Evolutionary conservation across 2,329 filamentous ascomycete genomes (phyloP), one percentile per base, ranked within the genome.

Genomic region (Penicillium sp.): DNA sequence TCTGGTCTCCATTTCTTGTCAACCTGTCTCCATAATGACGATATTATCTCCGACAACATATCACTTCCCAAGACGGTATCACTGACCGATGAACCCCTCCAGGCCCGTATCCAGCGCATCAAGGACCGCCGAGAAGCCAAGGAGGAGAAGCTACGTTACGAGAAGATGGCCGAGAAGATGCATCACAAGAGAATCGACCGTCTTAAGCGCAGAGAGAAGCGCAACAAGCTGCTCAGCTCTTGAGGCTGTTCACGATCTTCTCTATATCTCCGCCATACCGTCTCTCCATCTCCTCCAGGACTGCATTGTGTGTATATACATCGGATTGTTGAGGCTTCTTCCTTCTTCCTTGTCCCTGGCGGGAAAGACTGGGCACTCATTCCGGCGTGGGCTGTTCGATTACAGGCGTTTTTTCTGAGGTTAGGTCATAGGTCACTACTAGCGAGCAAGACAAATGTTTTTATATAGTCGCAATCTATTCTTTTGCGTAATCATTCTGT

Each of bases 121-220:
- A 92, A 89, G 69, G 91, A 96, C 62, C 92, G 89, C 76, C 85
- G 90, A 65, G 88, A 86, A 20, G 89, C 88, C 50, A 97, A 97
- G 82, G 92, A 91, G 68, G 94, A 97, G 80, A 92, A 89, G 76
- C 91, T 92, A 69, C 82, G 93, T 65, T 97, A 93, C 72, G 90
- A 92, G 74, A 90, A 92, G 80, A 85, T 99, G 85, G 93, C 92
- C 20, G 90, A 92, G 78, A 97, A 94, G 80, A 97, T 99, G 94
- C 93, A 97, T 79, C 86, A 85, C 76, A 97, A 96, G 82, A 84
- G 92, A 59, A 88, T 97, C 13, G 94, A 99, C 78, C 85, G 94
- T 66, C 77, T 96, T 75, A 96, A 92, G 86, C 85, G 92, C 71
- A 89, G 91, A 76, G 94, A 99, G 81, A 97, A 97, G 87, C 86